Evolutionary conservation across 2,329 filamentous ascomycete species (phyloP).

Genomic region (Neofusicoccum kwambonambiense): DNA sequence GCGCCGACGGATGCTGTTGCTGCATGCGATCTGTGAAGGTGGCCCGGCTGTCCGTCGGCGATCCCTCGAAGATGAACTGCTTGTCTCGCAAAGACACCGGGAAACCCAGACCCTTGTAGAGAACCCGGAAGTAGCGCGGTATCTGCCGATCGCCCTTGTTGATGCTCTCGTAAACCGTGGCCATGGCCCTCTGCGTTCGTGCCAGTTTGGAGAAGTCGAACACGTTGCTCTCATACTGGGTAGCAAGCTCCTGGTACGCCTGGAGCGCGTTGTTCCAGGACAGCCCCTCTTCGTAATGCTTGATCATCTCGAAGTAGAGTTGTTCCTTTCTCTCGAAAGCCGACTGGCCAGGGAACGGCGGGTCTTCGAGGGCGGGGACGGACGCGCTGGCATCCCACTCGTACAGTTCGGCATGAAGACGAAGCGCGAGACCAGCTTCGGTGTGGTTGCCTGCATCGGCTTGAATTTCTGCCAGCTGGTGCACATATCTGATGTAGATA

Average conservation of each 20-base stretch:
- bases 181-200: conserved; percentile 83
- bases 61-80: conserved; percentile 87
- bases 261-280: conserved; percentile 86
- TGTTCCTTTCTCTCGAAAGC: conserved; percentile 91
- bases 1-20: conserved; percentile 81
- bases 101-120: conserved; percentile 87
- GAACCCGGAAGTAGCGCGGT: conserved; percentile 87
- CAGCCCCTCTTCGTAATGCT: conserved; percentile 89
- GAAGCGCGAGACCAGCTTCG: conserved; percentile 84
- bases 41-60: conserved; percentile 70
- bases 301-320: conserved; percentile 92
- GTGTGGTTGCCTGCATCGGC: conserved; percentile 73
- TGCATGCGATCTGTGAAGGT: conserved; percentile 91
- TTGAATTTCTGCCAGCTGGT: conserved; percentile 81
- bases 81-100: conserved; percentile 79
- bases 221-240: conserved; percentile 84
- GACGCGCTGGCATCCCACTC: conserved; percentile 77
- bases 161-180: conserved; percentile 85
- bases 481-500: conserved; percentile 93
- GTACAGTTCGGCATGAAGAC: conserved; percentile 88
- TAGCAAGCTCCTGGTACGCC: conserved; percentile 85
- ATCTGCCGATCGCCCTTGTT: conserved; percentile 75
- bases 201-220: conserved; percentile 94
- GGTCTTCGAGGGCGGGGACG: conserved; percentile 67
- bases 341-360: conserved; percentile 76